Base-by-base conservation (phyloP, 139 green algal genomes). In the Asterochloris sp. region DNA sequence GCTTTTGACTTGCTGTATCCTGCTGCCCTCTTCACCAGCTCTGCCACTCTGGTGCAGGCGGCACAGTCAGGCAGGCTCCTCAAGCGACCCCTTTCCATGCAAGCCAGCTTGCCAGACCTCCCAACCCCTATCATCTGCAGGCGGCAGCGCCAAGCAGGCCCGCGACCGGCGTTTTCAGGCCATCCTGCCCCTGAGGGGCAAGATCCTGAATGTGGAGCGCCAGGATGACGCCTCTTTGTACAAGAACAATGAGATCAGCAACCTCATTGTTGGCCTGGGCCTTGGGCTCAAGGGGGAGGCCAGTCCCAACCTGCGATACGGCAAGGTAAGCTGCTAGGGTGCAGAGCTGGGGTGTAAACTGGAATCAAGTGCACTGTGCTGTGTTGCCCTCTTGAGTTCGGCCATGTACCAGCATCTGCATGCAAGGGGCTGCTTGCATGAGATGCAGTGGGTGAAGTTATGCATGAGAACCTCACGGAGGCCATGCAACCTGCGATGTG, bases 201-300 rank as follows among this genome's bases (percentile, higher is more conserved):
- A 99, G 89, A 99, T 99, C 85, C 88, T 99, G 21, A 99, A 99
- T 79, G 95, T 98, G 81, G 96, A 99, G 89, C 88, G 90, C 14
- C 84, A 80, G 74, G 92, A 96, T 61, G 93, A 98, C 74, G 88
- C 91, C 14, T 84, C 76, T 17, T 87, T 99, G 69, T 98, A 98
- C 88, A 98, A 98, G 86, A 99, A 99, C 91, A 88, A 92, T 23
- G 97, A 99, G 90, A 92, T 99, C 26, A 83, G 88, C 19, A 94
- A 93, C 71, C 88, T 99, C 21, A 98, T 99, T 21, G 84, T 98
- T 11, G 97, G 93, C 0, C 85, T 99, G 64, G 97, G 97, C 9
- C 89, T 99, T 15, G 95, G 95, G 8, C 68, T 94, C 0, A 96
- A 94, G 85, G 94, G 93, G 38, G 82, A 91, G 29, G 83, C 89